phyloP scores from a whole-genome alignment of 2,329 filamentous ascomycete species.

The Botrytis byssoidea region DNA sequence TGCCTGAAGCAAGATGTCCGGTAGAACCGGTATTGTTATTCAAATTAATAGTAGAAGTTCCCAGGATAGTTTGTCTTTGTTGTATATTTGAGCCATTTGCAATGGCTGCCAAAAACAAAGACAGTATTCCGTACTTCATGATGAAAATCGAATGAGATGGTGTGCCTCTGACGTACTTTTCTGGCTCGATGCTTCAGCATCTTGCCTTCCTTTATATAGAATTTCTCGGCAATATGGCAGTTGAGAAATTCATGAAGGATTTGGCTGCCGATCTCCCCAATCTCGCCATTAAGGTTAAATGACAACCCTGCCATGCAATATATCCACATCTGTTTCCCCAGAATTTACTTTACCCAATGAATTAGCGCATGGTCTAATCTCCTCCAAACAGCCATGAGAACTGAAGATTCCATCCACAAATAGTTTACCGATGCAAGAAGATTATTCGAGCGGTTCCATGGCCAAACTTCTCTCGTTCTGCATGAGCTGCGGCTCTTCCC shows the following conservation, averaged over 20 bases:
- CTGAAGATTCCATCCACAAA: neutral
- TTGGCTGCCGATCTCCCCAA: neutral
- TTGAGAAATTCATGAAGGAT: neutral
- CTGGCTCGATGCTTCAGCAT: neutral
- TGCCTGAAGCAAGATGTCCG: conserved; percentile 42
- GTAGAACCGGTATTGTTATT: conserved; percentile 35
- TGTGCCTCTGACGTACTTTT: neutral
- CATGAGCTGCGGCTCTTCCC: neutral
- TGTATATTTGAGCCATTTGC: neutral
- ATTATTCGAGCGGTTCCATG: neutral
- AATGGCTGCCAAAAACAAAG: neutral
- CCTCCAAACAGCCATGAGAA: neutral
- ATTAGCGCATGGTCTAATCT: neutral
- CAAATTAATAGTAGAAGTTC: conserved; percentile 33
- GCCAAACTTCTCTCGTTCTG: neutral
- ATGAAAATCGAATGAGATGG: neutral
- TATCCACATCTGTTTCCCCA: neutral
- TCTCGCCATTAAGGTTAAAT: neutral
- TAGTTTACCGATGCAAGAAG: neutral
- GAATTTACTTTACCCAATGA: neutral
- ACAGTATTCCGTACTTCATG: neutral
- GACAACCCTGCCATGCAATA: neutral
- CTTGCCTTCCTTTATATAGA: neutral
- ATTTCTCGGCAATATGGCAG: neutral
- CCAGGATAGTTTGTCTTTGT: neutral